Percentiles rank a stretch among this genome's conserved stretches.
These are phyloP conservation scores for Fusarium bulbicola DNA, from an alignment of 2,329 filamentous ascomycete genomes.

Conservation along the genomic window DNA sequence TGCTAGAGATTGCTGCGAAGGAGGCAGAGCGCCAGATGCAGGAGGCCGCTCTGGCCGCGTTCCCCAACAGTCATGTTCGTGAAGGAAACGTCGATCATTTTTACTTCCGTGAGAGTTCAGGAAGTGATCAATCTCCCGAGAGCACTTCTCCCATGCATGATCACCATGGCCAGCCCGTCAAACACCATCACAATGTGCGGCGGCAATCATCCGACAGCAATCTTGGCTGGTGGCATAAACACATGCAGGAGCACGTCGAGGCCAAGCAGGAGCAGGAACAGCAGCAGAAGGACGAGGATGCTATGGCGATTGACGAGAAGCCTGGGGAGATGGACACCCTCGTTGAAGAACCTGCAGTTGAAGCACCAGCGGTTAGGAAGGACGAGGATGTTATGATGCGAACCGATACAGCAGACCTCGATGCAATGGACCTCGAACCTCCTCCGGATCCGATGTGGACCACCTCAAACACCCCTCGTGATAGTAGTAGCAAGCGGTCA, in stretches of 20 bases:
- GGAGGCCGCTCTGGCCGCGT: constrained; percentile 79
- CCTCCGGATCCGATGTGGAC: constrained; percentile 56
- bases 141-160: constrained; percentile 48
- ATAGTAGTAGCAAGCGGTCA: constrained; percentile 39
- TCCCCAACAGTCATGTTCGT: constrained; percentile 75
- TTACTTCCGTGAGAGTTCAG: constrained; percentile 70
- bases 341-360: constrained; percentile 31
- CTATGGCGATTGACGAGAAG: constrained; percentile 44
- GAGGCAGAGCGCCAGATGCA: constrained; percentile 83
- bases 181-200: constrained; percentile 45
- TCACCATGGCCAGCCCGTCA: constrained; percentile 39
- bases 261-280: constrained; percentile 63
- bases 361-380: constrained; percentile 19
- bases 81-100: constrained; percentile 78
- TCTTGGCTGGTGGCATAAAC: constrained; percentile 78
- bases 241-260: constrained; percentile 82
- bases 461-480: constrained; percentile 46
- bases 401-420: constrained; percentile 53
- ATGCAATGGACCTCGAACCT: constrained; percentile 52
- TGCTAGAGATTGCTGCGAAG: constrained; percentile 81
- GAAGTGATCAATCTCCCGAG: constrained; percentile 60
- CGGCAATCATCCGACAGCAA: constrained; percentile 71
- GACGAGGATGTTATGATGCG: constrained; percentile 44
- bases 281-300: constrained; percentile 45
- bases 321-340: constrained; percentile 35